Conservation (phyloP, 108 stramenopile species). For the Cyclostephanos invisitatus region DNA sequence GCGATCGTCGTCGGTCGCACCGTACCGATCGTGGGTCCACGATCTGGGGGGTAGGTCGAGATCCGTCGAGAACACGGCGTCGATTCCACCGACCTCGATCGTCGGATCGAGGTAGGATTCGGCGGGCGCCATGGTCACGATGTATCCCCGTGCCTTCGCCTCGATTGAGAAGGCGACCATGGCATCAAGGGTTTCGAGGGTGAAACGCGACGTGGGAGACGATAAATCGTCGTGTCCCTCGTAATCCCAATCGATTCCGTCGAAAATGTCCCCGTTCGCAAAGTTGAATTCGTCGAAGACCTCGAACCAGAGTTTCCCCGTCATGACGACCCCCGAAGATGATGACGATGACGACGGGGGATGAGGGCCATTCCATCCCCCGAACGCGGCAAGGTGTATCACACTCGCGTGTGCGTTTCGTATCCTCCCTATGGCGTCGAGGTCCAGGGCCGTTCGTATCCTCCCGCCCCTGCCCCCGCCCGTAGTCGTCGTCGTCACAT, state of each 20-base stretch:
- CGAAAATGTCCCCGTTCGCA: conserved; percentile 53
- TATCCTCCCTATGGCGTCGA: conserved; percentile 36
- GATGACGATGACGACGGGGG: conserved; percentile 24
- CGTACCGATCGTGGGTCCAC: conserved; percentile 32
- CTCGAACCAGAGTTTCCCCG: conserved; percentile 53
- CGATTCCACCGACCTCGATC: conserved; percentile 14
- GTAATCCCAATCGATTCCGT: conserved; percentile 89
- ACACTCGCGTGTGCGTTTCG: conserved; percentile 49
- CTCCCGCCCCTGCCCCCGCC: conserved; percentile 5
- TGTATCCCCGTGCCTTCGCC: conserved; percentile 56
- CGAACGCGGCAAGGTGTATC: conserved; percentile 66
- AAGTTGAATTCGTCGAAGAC: conserved; percentile 43
- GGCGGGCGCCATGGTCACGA: conserved; percentile 84
- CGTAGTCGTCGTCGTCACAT: not conserved
- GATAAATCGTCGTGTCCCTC: conserved; percentile 73
- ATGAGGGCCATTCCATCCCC: conserved; percentile 86
- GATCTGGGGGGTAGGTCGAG: conserved; percentile 37
- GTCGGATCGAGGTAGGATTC: conserved; percentile 82
- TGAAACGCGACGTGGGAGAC: conserved; percentile 54
- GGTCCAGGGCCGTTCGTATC: conserved; percentile 46
- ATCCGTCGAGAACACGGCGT: conserved; percentile 30
- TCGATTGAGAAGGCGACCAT: conserved; percentile 57
- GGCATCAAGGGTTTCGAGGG: conserved; percentile 55
- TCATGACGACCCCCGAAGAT: not conserved
- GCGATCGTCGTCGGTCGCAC: conserved; percentile 45